A percentile compares a stretch with the other conserved stretches of the same genome.
These are phyloP conservation scores for Aspergillus heteromorphus DNA, from an alignment of 495 filamentous ascomycete genomes.

Conservation along the genomic window DNA sequence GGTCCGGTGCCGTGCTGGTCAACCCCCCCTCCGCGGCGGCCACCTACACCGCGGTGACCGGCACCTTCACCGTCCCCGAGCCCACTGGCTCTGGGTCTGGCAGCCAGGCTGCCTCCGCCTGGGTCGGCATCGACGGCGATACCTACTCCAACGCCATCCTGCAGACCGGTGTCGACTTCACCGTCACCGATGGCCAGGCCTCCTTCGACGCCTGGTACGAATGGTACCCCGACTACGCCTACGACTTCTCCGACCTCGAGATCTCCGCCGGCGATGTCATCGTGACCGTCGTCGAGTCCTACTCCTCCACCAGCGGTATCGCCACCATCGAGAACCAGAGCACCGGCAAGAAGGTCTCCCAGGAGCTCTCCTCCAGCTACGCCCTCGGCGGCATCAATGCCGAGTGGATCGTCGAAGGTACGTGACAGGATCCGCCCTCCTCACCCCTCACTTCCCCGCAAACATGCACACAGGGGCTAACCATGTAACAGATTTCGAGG, in stretches of 20 bases:
- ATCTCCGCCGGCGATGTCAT: slow-evolving; percentile 50
- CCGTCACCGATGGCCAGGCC: not conserved
- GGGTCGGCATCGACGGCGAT: slow-evolving; percentile 55
- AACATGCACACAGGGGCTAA: not conserved
- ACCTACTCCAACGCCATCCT: slow-evolving; percentile 39
- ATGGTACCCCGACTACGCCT: slow-evolving; percentile 3
- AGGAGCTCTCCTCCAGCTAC: slow-evolving; percentile 22
- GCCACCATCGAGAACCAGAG: slow-evolving; percentile 47
- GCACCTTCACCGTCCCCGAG: slow-evolving; percentile 45
- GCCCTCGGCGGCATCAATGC: slow-evolving; percentile 45
- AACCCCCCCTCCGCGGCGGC: slow-evolving; percentile 13
- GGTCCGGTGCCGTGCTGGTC: slow-evolving; percentile 50
- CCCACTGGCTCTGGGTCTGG: slow-evolving; percentile 34
- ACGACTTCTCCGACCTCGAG: slow-evolving; percentile 26
- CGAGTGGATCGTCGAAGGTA: slow-evolving; percentile 60
- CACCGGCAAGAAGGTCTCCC: slow-evolving; percentile 40
- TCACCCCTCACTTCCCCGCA: no score
- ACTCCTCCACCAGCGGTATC: slow-evolving; percentile 38
- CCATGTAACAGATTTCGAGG: slow-evolving; percentile 31
- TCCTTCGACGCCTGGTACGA: slow-evolving; percentile 1
- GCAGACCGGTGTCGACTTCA: slow-evolving; percentile 1
- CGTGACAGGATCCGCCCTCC: not conserved
- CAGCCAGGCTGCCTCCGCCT: slow-evolving; percentile 48
- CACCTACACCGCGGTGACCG: slow-evolving; percentile 43
- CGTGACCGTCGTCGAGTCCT: slow-evolving; percentile 44